These are phyloP conservation scores for Ogataea chonburiensis DNA, from an alignment of 805 yeast species.

Conservation along the genomic window DNA sequence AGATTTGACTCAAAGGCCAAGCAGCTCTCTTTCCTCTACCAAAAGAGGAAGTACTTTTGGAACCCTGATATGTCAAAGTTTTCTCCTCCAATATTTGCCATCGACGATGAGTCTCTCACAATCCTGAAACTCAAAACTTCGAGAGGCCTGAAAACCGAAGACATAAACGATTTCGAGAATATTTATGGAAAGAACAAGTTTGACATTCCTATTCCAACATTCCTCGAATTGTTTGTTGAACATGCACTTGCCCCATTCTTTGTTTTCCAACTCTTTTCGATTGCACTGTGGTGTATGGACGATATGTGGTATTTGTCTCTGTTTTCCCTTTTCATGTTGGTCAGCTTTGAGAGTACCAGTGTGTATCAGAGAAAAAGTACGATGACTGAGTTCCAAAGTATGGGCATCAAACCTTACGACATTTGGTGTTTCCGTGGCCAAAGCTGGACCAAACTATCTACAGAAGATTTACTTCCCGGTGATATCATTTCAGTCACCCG, in stretches of 20 bases:
- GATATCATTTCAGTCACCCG: slow-evolving; percentile 86
- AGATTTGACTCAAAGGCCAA: slow-evolving; percentile 54
- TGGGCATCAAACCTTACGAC: slow-evolving; percentile 92
- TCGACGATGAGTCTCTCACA: slow-evolving; percentile 62
- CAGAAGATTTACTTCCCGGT: slow-evolving; percentile 83
- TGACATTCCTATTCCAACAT: slow-evolving; percentile 94
- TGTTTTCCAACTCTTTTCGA: slow-evolving; percentile 94
- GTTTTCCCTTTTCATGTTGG: slow-evolving; percentile 87
- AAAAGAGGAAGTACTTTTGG: slow-evolving; percentile 85
- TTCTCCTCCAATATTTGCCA: slow-evolving; percentile 78
- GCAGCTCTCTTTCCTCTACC: slow-evolving; percentile 73
- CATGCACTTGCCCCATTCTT: slow-evolving; percentile 98
- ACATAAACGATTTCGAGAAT: slow-evolving; percentile 43
- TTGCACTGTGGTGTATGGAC: slow-evolving; percentile 93
- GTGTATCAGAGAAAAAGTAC: slow-evolving; percentile 95
- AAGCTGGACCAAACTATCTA: slow-evolving; percentile 67
- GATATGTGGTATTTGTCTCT: slow-evolving; percentile 95
- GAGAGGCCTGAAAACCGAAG: slow-evolving; percentile 34
- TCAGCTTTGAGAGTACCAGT: slow-evolving; percentile 89
- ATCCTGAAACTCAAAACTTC: slow-evolving; percentile 53
- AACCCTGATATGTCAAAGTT: slow-evolving; percentile 53
- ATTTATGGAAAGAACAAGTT: slow-evolving; percentile 82
- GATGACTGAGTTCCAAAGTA: slow-evolving; percentile 90
- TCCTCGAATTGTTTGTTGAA: slow-evolving; percentile 86
- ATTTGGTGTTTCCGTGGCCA: slow-evolving; percentile 69